A percentile compares a stretch with the other conserved stretches of the same genome.
Evolutionary conservation across 768 basidiomycete species (phyloP).

Genomic region (Melanogaster broomeanus): DNA sequence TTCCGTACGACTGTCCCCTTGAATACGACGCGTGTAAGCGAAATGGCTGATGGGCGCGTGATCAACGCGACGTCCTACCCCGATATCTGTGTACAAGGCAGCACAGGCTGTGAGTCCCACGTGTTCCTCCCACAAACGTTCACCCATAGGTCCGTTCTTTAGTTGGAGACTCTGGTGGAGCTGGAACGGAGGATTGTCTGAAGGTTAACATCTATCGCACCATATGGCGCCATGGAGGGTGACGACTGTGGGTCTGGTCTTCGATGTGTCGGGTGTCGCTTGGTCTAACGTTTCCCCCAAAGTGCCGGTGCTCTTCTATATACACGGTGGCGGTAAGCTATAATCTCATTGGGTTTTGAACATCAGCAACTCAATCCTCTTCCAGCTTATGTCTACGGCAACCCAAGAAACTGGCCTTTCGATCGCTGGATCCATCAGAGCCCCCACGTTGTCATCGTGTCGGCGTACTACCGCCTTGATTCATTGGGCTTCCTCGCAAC

Average conservation of each 20-base stretch:
- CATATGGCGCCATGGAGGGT: conserved; percentile 44
- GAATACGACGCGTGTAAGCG: conserved; percentile 44
- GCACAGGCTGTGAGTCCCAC: conserved; percentile 41
- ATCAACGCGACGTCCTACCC: conserved; percentile 58
- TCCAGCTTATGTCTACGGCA: conserved; percentile 57
- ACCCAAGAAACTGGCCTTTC: conserved; percentile 67
- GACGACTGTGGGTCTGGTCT: conserved; percentile 44
- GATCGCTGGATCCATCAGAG: conserved; percentile 65
- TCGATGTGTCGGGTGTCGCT: neutral
- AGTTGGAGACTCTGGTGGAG: conserved; percentile 61
- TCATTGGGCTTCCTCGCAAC: conserved; percentile 63
- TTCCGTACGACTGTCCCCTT: conserved; percentile 53
- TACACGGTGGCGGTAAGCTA: conserved; percentile 40
- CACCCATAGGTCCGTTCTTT: neutral
- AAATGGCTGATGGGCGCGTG: conserved; percentile 37
- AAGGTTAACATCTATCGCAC: conserved; percentile 68
- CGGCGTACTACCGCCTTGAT: conserved; percentile 65
- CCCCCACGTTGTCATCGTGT: conserved; percentile 62
- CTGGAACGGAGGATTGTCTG: conserved; percentile 67
- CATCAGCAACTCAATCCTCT: neutral
- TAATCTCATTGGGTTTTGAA: neutral
- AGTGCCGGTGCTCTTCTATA: conserved; percentile 44
- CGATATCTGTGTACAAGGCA: conserved; percentile 61
- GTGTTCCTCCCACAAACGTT: neutral
- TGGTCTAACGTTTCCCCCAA: neutral